Conservation (phyloP, 352 stramenopile genomes). For the Globisporangium ultimum region DNA sequence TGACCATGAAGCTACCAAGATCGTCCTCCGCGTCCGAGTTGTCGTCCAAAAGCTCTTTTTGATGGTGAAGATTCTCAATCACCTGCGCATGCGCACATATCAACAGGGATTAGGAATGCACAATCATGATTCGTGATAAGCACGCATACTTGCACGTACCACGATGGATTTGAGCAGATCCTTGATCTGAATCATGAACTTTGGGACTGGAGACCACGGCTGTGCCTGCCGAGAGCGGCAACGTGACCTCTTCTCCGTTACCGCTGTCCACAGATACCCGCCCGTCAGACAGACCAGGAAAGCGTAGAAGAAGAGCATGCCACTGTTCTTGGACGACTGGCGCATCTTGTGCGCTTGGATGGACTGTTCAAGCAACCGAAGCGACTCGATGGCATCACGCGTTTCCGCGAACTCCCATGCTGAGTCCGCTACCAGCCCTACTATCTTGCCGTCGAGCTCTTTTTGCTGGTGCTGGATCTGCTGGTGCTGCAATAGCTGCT, state of each 20-base stretch:
- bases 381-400: constrained; percentile 2
- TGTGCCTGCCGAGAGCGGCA: constrained; percentile 14
- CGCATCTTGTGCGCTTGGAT: constrained; percentile 10
- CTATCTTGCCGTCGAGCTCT: constrained; percentile 7
- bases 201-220: constrained; percentile 36
- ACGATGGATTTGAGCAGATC: constrained; percentile 29
- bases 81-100: constrained; percentile 17
- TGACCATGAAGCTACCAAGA: constrained; percentile 10
- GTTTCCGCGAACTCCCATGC: constrained; percentile 2
- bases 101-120: neutral
- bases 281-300: constrained; percentile 22
- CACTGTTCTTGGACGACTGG: constrained; percentile 6
- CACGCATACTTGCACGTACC: constrained; percentile 20
- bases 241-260: constrained; percentile 15
- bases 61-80: constrained; percentile 28
- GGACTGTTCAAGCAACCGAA: constrained; percentile 5
- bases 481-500: constrained; percentile 11
- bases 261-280: constrained; percentile 27
- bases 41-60: constrained; percentile 5
- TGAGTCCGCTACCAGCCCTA: constrained; percentile 5
- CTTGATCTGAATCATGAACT: constrained; percentile 24
- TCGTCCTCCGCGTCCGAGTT: constrained; percentile 3
- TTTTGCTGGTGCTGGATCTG: constrained; percentile 9
- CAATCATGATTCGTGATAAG: no score
- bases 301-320: constrained; percentile 34